phyloP scores from a whole-genome alignment of 1,284 basidiomycete species.

The Psilocybe mexicana region DNA sequence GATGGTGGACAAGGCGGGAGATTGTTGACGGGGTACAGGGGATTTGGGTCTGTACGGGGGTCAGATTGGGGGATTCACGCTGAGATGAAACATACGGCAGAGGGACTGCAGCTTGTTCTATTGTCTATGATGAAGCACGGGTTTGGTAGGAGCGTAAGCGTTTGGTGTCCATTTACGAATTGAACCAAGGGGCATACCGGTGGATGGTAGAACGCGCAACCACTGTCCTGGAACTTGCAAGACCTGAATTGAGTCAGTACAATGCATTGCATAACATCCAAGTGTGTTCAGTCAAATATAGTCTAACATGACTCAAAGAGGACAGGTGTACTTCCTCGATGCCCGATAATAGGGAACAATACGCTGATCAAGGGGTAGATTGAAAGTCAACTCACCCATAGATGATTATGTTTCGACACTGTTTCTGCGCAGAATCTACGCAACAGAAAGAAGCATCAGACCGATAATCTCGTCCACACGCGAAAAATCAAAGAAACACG shows the following conservation, averaged over 20 bases:
- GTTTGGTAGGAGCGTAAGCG: background rate
- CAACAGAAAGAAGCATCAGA: background rate
- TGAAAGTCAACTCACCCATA: constrained; percentile 63
- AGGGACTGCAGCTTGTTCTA: constrained; percentile 20
- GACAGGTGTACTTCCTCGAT: background rate
- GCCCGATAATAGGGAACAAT: background rate
- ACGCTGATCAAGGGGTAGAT: background rate
- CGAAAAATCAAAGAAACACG: background rate
- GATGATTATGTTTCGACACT: constrained; percentile 87
- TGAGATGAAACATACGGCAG: constrained; percentile 25
- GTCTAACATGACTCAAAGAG: background rate
- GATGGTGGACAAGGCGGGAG: constrained; percentile 30
- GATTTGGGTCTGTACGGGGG: constrained; percentile 33
- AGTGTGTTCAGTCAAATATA: constrained; percentile 1
- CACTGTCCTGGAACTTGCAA: constrained; percentile 85
- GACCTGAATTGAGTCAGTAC: constrained; percentile 37
- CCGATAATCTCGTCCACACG: background rate
- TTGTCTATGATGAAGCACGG: constrained; percentile 7
- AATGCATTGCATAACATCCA: constrained; percentile 1
- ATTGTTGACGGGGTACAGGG: constrained; percentile 33
- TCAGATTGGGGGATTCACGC: constrained; percentile 15
- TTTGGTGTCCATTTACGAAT: background rate
- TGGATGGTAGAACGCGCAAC: constrained; percentile 83
- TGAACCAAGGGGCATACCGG: constrained; percentile 41
- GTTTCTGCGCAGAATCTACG: constrained; percentile 67